phyloP scores from a whole-genome alignment of 768 basidiomycete species.

The button mushroom (Agaricus bisporus) region DNA sequence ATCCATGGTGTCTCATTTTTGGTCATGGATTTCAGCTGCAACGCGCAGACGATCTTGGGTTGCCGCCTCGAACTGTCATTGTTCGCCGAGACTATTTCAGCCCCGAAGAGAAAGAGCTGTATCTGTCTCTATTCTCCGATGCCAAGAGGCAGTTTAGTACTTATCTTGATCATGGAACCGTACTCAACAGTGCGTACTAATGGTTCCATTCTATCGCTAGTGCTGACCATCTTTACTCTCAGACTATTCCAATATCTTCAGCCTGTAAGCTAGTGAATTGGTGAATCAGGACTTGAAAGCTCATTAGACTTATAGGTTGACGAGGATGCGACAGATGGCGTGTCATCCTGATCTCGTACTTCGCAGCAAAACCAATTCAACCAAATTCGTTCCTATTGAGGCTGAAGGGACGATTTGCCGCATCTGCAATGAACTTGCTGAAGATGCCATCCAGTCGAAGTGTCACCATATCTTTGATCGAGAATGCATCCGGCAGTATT shows the following conservation, averaged over 20 bases:
- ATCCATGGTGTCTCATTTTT: no score
- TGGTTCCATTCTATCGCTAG: neutral
- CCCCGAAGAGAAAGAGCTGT: conserved; percentile 94
- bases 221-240: conserved; percentile 4
- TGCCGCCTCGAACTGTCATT: conserved; percentile 88
- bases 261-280: conserved; percentile 42
- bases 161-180: conserved; percentile 84
- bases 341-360: conserved; percentile 94
- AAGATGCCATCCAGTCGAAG: conserved; percentile 92
- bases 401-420: conserved; percentile 83
- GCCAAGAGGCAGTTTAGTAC: conserved; percentile 90
- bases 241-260: conserved; percentile 91
- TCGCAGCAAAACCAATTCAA: conserved; percentile 73
- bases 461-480: conserved; percentile 95
- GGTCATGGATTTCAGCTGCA: conserved; percentile 52
- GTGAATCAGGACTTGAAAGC: neutral
- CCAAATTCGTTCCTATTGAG: conserved; percentile 51
- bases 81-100: conserved; percentile 91
- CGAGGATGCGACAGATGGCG: conserved; percentile 94
- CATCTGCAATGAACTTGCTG: conserved; percentile 94
- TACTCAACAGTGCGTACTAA: conserved; percentile 75
- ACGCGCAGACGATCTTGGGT: conserved; percentile 91
- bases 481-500: conserved; percentile 91
- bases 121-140: conserved; percentile 85
- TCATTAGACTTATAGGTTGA: conserved; percentile 50